A percentile compares a stretch with the other conserved stretches of the same genome.
Conservation (phyloP, 768 basidiomycete genomes). For the Termitomyces bulborhizus region DNA sequence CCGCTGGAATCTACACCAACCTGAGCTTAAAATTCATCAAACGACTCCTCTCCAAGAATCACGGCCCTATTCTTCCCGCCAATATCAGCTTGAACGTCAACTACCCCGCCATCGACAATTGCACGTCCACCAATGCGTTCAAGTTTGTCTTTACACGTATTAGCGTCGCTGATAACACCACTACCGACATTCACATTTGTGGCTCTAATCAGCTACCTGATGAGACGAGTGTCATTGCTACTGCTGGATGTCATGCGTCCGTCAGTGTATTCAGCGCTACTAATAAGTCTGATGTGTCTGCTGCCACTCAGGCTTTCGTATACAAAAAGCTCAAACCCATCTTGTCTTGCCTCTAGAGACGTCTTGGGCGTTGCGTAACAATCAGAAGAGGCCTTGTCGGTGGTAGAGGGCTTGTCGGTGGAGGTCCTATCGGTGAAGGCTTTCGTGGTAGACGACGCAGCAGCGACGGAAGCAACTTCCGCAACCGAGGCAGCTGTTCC, state of each 20-base stretch:
- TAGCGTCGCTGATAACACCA: conserved; percentile 19
- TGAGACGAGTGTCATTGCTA: conserved; percentile 32
- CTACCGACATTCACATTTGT: conserved; percentile 37
- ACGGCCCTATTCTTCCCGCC: conserved; percentile 26
- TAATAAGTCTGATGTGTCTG: conserved; percentile 36
- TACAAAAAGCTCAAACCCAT: conserved; percentile 28
- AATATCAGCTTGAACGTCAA: conserved; percentile 45
- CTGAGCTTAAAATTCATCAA: conserved; percentile 35
- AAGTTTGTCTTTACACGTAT: conserved; percentile 41
- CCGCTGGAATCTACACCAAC: conserved; percentile 34
- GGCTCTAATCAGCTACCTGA: conserved; percentile 34
- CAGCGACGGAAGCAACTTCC: conserved; percentile 5
- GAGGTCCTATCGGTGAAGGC: conserved; percentile 4
- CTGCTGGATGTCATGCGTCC: conserved; percentile 35
- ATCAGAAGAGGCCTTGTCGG: background rate
- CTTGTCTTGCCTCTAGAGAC: conserved; percentile 18
- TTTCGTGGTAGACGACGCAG: background rate
- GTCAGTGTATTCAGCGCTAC: conserved; percentile 41
- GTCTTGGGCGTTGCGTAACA: background rate
- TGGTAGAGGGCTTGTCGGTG: too few species aligned
- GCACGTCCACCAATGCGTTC: conserved; percentile 30
- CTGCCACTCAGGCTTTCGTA: conserved; percentile 33
- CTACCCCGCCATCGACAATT: conserved; percentile 31
- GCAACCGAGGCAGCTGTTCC: conserved; percentile 1
- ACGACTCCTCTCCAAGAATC: conserved; percentile 19